phyloP scores from a whole-genome alignment of 2,329 filamentous ascomycete genomes.

The Fusarium vanettenii region DNA sequence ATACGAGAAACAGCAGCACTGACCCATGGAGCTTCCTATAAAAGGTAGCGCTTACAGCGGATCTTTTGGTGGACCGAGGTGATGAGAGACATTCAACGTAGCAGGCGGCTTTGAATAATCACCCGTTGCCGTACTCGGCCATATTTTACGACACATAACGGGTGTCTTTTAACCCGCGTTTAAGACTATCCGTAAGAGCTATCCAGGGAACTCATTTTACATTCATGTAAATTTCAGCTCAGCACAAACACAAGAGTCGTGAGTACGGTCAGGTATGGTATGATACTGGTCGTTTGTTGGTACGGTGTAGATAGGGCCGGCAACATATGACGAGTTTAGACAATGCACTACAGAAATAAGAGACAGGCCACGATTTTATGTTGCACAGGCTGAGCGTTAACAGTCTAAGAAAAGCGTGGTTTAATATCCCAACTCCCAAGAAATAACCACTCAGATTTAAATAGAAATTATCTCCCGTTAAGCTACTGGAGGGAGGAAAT shows the following conservation, averaged over 20 bases:
- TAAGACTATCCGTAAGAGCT: background rate
- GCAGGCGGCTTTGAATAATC: background rate
- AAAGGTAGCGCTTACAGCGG: background rate
- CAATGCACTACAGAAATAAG: too few species aligned
- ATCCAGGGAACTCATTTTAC: background rate
- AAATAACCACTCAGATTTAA: too few species aligned
- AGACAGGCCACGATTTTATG: too few species aligned
- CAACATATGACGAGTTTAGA: background rate
- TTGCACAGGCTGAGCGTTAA: too few species aligned
- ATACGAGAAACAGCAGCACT: background rate
- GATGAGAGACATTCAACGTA: background rate
- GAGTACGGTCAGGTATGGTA: background rate
- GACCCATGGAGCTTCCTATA: background rate
- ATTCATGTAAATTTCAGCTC: background rate
- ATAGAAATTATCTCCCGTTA: too few species aligned
- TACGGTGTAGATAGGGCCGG: background rate
- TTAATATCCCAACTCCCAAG: too few species aligned
- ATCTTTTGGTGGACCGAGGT: background rate
- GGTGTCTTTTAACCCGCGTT: too few species aligned
- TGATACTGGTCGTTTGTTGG: background rate
- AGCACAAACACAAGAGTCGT: background rate
- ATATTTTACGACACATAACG: slow-evolving; percentile 2
- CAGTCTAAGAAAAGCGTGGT: too few species aligned
- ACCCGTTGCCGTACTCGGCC: background rate
- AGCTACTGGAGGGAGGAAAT: background rate